Evolutionary conservation across 2,329 filamentous ascomycete genomes (phyloP).

Genomic region (Stachybotrys chartarum): DNA sequence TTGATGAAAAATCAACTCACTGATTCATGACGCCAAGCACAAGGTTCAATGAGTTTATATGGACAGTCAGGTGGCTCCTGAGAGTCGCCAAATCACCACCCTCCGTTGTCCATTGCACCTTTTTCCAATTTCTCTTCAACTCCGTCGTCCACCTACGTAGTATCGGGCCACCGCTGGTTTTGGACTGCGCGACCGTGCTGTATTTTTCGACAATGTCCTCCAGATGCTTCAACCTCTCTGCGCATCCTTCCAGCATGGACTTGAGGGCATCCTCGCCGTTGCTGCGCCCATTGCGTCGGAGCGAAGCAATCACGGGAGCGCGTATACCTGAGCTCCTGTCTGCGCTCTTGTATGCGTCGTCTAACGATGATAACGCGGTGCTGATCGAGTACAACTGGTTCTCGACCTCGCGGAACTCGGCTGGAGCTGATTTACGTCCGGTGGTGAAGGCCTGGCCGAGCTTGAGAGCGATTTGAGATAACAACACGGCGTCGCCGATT

Average conservation of each 20-base stretch:
- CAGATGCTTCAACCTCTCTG: not conserved
- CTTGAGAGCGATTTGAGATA: slow-evolving; percentile 3
- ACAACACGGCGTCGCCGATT: slow-evolving; percentile 3
- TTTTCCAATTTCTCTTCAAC: slow-evolving; percentile 3
- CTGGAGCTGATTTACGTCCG: slow-evolving; percentile 5
- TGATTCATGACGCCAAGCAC: slow-evolving; percentile 5
- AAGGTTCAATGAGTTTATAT: slow-evolving; percentile 5
- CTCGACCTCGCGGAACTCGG: slow-evolving; percentile 5
- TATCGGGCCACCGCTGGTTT: not conserved
- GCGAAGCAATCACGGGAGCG: too few species aligned
- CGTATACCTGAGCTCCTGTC: not conserved
- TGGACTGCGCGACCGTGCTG: not conserved
- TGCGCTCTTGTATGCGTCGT: slow-evolving; percentile 1
- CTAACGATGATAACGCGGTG: slow-evolving; percentile 3
- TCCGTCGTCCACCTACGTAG: slow-evolving; percentile 2
- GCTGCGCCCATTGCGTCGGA: not conserved
- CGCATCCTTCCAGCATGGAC: slow-evolving; percentile 3
- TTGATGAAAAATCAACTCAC: not conserved
- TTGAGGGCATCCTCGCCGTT: slow-evolving; percentile 1
- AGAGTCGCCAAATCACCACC: slow-evolving; percentile 2
- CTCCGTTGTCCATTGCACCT: slow-evolving; percentile 7
- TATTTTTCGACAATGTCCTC: slow-evolving; percentile 1
- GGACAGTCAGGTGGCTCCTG: slow-evolving; percentile 1
- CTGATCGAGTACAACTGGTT: slow-evolving; percentile 6
- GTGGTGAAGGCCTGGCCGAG: slow-evolving; percentile 4